These are phyloP conservation scores for Agaricus sinodeliciosus DNA, from an alignment of 768 basidiomycete species.

Conservation along the genomic window DNA sequence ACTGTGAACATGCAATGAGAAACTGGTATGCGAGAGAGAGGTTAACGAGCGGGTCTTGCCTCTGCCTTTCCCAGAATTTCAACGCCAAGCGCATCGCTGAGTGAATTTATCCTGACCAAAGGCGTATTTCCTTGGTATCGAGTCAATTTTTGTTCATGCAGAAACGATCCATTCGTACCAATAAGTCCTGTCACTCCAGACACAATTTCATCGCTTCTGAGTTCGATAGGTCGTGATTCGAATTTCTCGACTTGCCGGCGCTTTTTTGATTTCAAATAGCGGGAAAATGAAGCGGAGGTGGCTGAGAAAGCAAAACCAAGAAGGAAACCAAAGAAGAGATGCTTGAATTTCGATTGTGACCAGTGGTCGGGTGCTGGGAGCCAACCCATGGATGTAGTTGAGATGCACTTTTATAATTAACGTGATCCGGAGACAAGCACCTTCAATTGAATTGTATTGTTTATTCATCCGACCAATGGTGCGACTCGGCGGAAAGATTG, in stretches of 20 bases:
- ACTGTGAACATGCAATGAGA: conserved; percentile 55
- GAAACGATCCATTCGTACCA: conserved; percentile 35
- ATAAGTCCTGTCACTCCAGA: conserved; percentile 80
- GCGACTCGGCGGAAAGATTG: neutral
- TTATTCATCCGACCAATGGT: conserved; percentile 4
- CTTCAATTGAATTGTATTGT: neutral
- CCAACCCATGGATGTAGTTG: conserved; percentile 16
- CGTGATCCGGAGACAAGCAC: too few species aligned
- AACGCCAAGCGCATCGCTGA: conserved; percentile 87
- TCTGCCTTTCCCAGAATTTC: conserved; percentile 96
- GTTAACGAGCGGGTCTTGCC: conserved; percentile 32
- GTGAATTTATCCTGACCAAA: conserved; percentile 81
- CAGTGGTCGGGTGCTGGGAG: conserved; percentile 18
- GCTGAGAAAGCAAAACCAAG: conserved; percentile 74
- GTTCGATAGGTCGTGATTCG: conserved; percentile 54
- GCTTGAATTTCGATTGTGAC: conserved; percentile 27
- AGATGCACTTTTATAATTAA: neutral
- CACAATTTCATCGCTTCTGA: conserved; percentile 73
- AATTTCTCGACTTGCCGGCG: conserved; percentile 34
- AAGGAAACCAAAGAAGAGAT: conserved; percentile 42
- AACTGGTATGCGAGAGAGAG: neutral
- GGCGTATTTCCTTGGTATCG: conserved; percentile 79
- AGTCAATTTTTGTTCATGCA: neutral
- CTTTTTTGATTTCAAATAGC: conserved; percentile 46
- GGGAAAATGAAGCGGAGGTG: conserved; percentile 58